These are phyloP conservation scores for Choricystis sp. DNA, from an alignment of 139 green algal genomes.

Conservation along the genomic window DNA sequence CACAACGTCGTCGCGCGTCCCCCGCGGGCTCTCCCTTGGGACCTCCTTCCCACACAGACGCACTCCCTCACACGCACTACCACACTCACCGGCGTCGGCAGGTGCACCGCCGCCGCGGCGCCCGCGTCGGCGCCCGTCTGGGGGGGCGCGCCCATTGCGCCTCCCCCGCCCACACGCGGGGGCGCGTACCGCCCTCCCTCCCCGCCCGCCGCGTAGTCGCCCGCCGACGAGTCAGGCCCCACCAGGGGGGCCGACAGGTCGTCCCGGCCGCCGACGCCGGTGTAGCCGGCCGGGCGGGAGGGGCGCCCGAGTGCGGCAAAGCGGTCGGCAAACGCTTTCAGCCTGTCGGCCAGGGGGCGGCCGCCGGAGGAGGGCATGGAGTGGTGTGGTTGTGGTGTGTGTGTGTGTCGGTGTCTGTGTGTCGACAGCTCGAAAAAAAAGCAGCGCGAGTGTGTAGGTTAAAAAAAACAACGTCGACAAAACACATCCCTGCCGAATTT, in stretches of 20 bases:
- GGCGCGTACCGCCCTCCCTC: background rate
- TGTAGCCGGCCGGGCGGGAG: too few species aligned
- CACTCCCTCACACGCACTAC: background rate
- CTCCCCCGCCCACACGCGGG: too few species aligned
- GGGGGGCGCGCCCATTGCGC: background rate
- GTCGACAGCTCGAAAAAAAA: too few species aligned
- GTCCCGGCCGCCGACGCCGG: background rate
- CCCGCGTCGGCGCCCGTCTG: background rate
- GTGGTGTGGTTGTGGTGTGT: too few species aligned
- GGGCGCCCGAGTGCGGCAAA: background rate
- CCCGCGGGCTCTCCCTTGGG: too few species aligned
- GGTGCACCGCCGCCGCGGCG: background rate
- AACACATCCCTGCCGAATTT: too few species aligned
- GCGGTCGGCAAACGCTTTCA: background rate
- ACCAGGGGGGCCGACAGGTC: background rate
- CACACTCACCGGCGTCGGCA: background rate
- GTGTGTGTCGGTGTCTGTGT: too few species aligned
- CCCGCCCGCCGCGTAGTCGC: background rate
- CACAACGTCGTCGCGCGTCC: too few species aligned
- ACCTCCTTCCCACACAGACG: too few species aligned
- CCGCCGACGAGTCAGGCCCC: background rate
- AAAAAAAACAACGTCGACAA: too few species aligned
- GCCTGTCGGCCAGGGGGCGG: background rate
- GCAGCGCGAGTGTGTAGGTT: too few species aligned
- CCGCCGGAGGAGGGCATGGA: too few species aligned